Evolutionary conservation across 352 stramenopile genomes (phyloP), one percentile per base, ranked within the genome.

Genomic region (Pythium dissotocum): DNA sequence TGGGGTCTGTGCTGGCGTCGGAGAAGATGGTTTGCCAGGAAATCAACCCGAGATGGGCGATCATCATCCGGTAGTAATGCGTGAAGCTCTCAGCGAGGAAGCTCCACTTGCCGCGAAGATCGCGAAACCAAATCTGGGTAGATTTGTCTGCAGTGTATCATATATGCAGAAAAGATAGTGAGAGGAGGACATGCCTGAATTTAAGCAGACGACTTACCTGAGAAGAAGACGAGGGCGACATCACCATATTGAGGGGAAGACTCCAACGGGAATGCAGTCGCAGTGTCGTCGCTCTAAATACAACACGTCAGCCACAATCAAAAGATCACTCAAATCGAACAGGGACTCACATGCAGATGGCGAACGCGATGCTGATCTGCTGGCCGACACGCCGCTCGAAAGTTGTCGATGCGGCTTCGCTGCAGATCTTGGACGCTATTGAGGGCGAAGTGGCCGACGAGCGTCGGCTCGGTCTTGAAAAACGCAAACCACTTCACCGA

Each of bases 41-140:
- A 21, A 92, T 82, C 63, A 94, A 84, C 4, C 86, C 83, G 24
- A 94, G 64, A 46, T 94, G 86, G 38, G 76, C 75, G 44, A 94
- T 78, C 79, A 92, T 91, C 79, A 92, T 86, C 56, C 86, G 83
- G 66, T 94, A 94, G 69, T 94, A 94, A 40, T 91, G 80, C 26
- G 72, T 79, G 57, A 94, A 94, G 13, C 66, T 82, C 42, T 83
- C 64, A 0, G 86, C 82, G 16, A 94, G 74, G 53, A 91, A 94
- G 59, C 82, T 85, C 86, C 86, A 92, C 18, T 68, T 67, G 2
- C 77, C 83, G 40, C 71, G 71, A 40, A 88, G 61, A 63, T 92
- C 77, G 12, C 71, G 73, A 63, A 91, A 88, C 86, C 86, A 92
- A 46, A 92, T 73, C 67, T 94, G 77, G 14, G 78, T 59, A 33